Base-by-base conservation (phyloP, 148 eudicot genomes). In the Amaranthus cruentus region DNA sequence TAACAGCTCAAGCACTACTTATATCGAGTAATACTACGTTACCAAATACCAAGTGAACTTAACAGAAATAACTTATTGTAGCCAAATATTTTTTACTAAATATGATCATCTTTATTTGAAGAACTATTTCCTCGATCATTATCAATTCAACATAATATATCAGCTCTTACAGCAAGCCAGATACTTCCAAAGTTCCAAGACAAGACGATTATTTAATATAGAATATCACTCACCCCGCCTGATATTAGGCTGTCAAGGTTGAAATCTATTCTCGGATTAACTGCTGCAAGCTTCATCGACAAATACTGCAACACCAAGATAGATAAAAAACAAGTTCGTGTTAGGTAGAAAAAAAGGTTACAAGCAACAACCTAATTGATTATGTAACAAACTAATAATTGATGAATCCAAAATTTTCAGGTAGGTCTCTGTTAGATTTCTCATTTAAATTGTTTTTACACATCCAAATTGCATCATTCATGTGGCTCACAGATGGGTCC, bases 271-370 rank as follows among this genome's bases (percentile, higher is more conserved):
- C 94, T 83, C 7, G 99, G 97, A 79, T 89, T 86, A 67, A 92
- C 96, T 78, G 96, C 88, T 64, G 99, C 96, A 68, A 96, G 99
- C 83, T 94, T 90, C 99, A 96, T 96, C 21, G 99, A 96, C 66
- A 96, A 77, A 78, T 87, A 83, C 99, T 96, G 92, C 71, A 73
- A 78, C 53, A 75, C 68, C 62, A 81, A 28, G 51, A 44, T 54
- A 55, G n/a, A 67, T 5, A 12, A 42, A 13, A 75, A 62, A 28
- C 46, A 69, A 50, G 48, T 54, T 21, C 21, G 49, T 9, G 52
- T 64, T 42, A 70, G 78, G 73, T 47, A 71, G 55, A 70, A 8
- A 47, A 64, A 71, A 57, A 69, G 4, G 9, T 0, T 28, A 28
- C 38, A 79, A 52, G 51, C 55, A 70, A 79, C 10, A 49, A 60